Conservation (phyloP, 331 rosid genomes). For the Rhamnella rubrinervis region DNA sequence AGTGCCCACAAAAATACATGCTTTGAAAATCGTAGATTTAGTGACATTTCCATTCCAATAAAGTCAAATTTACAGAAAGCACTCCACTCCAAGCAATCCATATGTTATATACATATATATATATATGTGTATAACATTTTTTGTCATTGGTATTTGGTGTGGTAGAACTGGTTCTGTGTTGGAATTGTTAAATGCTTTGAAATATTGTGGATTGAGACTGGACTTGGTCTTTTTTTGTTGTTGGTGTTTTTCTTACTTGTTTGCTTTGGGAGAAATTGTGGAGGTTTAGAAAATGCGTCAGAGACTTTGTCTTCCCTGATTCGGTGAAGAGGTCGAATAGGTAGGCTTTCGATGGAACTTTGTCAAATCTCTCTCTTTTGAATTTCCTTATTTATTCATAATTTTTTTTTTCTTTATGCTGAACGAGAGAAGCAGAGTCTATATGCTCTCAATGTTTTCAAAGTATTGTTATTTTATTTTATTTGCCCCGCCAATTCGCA, state of each 20-base stretch:
- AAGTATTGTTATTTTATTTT: neutral
- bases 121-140: too few species aligned
- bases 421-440: neutral
- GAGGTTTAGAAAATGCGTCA: conserved; percentile 49
- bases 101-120: too few species aligned
- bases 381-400: conserved; percentile 6
- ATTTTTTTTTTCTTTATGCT: neutral
- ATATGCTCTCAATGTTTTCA: neutral
- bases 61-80: too few species aligned
- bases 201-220: conserved; percentile 9
- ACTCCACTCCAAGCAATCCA: too few species aligned
- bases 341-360: conserved; percentile 32
- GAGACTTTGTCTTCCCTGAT: conserved; percentile 5
- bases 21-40: too few species aligned
- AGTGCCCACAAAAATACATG: too few species aligned
- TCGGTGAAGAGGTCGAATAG: conserved; percentile 30
- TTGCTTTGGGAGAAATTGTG: neutral
- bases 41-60: too few species aligned
- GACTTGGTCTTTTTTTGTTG: conserved; percentile 39
- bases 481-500: too few species aligned
- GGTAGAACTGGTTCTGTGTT: conserved; percentile 7
- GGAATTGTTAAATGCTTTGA: conserved; percentile 34
- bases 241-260: neutral
- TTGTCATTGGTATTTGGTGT: neutral
- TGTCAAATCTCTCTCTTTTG: neutral